Evolutionary conservation across 257 asterid species (phyloP).

Genomic region (Solanum peruvianum): DNA sequence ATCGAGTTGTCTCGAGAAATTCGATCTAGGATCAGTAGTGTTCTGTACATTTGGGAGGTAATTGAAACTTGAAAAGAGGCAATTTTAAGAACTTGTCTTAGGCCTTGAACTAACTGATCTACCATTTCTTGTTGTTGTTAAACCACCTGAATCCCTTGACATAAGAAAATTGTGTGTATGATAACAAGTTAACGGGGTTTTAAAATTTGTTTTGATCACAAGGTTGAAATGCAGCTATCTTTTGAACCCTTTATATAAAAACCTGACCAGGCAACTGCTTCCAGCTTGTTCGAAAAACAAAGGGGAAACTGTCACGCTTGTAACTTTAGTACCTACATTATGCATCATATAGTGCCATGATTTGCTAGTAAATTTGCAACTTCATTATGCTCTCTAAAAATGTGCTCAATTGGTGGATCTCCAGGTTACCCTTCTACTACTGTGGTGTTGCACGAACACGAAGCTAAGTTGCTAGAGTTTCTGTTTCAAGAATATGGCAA

Average conservation of each 20-base stretch:
- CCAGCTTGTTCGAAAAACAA: background rate
- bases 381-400: background rate
- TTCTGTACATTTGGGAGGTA: constrained; percentile 19
- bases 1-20: background rate
- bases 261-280: background rate
- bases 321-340: background rate
- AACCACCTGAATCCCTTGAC: background rate
- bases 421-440: constrained; percentile 12
- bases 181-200: background rate
- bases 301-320: background rate
- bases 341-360: background rate
- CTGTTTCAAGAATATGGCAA: background rate
- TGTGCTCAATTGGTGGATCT: background rate
- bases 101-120: background rate
- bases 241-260: background rate
- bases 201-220: background rate
- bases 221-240: background rate
- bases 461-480: constrained; percentile 1
- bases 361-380: background rate
- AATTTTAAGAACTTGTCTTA: constrained; percentile 9
- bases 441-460: background rate
- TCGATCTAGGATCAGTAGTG: background rate
- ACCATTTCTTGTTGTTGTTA: background rate
- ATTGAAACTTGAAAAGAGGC: background rate
- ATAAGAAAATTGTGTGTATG: background rate